A percentile compares a stretch with the other conserved stretches of the same genome.
These are phyloP conservation scores for Leptosphaerulina australis DNA, from an alignment of 2,329 filamentous ascomycete species.

Conservation along the genomic window DNA sequence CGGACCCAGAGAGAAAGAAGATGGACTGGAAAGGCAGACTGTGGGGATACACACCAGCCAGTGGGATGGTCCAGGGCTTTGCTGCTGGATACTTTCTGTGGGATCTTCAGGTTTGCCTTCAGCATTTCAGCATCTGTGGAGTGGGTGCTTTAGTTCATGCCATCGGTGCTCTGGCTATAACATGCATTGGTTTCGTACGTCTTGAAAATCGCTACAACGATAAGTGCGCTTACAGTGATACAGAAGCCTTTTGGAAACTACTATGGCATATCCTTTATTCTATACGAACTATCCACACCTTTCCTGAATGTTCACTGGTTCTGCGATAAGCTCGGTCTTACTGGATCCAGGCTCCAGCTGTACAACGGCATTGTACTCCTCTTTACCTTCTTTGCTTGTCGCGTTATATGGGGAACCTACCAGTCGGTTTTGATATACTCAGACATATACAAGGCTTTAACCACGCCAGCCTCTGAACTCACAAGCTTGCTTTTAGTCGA, in stretches of 20 bases:
- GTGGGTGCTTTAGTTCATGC: slow-evolving; percentile 78
- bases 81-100: slow-evolving; percentile 83
- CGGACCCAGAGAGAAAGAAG: slow-evolving; percentile 67
- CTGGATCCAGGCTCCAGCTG: slow-evolving; percentile 73
- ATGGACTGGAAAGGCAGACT: slow-evolving; percentile 74
- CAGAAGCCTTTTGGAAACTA: slow-evolving; percentile 84
- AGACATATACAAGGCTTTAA: slow-evolving; percentile 65
- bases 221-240: slow-evolving; percentile 18
- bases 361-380: slow-evolving; percentile 78
- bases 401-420: slow-evolving; percentile 78
- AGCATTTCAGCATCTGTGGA: slow-evolving; percentile 73
- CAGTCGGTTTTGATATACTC: slow-evolving; percentile 68
- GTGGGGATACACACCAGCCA: slow-evolving; percentile 78
- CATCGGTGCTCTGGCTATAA: slow-evolving; percentile 73
- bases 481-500: slow-evolving; percentile 32
- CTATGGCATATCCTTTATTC: slow-evolving; percentile 79
- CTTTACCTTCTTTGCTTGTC: slow-evolving; percentile 74
- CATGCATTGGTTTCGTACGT: slow-evolving; percentile 78
- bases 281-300: slow-evolving; percentile 83
- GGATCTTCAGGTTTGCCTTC: slow-evolving; percentile 73
- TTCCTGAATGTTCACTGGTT: slow-evolving; percentile 92
- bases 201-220: background rate
- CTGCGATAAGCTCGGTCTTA: slow-evolving; percentile 82
- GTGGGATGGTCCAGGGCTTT: slow-evolving; percentile 75
- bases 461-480: slow-evolving; percentile 23